Conservation (phyloP, 345 rosid species). For the Eucalyptus grandis region DNA sequence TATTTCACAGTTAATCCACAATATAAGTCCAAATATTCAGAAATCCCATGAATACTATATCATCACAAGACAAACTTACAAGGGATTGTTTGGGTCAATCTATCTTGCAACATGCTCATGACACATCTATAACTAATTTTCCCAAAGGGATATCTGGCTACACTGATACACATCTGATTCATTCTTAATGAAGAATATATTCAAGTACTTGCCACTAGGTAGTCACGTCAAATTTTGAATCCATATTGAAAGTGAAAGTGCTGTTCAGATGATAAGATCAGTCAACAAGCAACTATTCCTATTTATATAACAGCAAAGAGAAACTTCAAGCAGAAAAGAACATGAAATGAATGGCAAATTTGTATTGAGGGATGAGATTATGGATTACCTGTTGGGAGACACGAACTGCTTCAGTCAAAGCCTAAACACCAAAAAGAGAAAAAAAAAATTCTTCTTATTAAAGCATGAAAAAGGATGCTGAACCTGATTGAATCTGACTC, state of each 20-base stretch:
- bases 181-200: not conserved
- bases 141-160: not conserved
- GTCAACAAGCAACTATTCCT: not conserved
- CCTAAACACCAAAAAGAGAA: slow-evolving; percentile 27
- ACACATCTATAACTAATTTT: not conserved
- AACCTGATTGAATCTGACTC: not conserved
- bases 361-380: not conserved
- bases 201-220: not conserved
- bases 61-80: not conserved
- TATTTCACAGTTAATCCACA: not conserved
- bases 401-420: slow-evolving; percentile 85
- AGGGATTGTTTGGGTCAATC: not conserved
- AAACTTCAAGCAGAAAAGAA: not conserved
- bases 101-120: not conserved
- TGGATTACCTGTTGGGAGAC: slow-evolving; percentile 69
- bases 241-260: not conserved
- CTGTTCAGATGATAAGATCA: not conserved
- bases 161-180: not conserved
- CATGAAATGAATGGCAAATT: not conserved
- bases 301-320: not conserved
- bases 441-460: not conserved
- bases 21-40: not conserved
- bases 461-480: not conserved
- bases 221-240: not conserved
- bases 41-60: not conserved